These are phyloP conservation scores for Suillus lakei DNA, from an alignment of 768 basidiomycete species.

Conservation along the genomic window DNA sequence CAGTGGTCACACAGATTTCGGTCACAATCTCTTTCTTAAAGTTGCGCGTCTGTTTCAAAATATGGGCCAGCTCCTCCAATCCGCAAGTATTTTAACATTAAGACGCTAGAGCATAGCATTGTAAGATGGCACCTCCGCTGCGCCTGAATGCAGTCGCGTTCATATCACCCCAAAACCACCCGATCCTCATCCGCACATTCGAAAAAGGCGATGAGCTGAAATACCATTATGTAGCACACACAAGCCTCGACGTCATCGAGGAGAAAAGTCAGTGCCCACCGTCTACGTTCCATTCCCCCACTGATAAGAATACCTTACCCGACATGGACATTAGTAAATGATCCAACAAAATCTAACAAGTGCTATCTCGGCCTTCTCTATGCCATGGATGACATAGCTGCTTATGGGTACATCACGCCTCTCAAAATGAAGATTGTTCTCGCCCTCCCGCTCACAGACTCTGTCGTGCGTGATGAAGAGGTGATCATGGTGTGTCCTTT, in stretches of 20 bases:
- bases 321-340: slow-evolving; percentile 21
- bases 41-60: no score
- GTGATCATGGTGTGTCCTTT: slow-evolving; percentile 64
- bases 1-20: no score
- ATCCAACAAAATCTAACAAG: slow-evolving; percentile 66
- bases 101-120: not conserved
- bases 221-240: slow-evolving; percentile 92
- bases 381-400: slow-evolving; percentile 91
- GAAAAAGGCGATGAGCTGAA: slow-evolving; percentile 67
- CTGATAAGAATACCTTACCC: not conserved
- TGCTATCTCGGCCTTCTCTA: slow-evolving; percentile 87
- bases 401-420: slow-evolving; percentile 91
- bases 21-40: not conserved
- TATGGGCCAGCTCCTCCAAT: not conserved
- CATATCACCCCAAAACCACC: slow-evolving; percentile 81
- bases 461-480: slow-evolving; percentile 81
- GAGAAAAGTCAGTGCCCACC: slow-evolving; percentile 73
- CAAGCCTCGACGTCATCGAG: slow-evolving; percentile 88
- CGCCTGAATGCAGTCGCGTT: slow-evolving; percentile 84
- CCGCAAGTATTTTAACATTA: not conserved
- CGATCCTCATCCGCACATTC: slow-evolving; percentile 79
- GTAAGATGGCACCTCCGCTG: slow-evolving; percentile 65
- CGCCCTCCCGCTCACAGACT: slow-evolving; percentile 78
- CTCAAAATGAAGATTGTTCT: slow-evolving; percentile 87
- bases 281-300: not conserved